These are phyloP conservation scores for Colletotrichum costaricense DNA, from an alignment of 2,329 filamentous ascomycete genomes.

Conservation along the genomic window DNA sequence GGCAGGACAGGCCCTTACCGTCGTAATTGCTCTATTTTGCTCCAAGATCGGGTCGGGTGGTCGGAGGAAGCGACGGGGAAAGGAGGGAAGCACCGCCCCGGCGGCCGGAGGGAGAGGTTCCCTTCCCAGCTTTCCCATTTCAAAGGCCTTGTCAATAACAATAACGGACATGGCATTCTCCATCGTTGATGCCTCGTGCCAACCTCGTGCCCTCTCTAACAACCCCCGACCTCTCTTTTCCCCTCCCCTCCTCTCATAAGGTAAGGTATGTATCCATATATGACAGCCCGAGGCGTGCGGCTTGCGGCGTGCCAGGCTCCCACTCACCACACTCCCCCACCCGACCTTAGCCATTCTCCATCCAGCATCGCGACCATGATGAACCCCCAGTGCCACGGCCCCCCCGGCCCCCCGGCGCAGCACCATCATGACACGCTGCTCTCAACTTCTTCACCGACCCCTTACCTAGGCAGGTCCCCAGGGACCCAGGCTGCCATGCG, in stretches of 20 bases:
- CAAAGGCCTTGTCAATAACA: not conserved
- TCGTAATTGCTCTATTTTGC: not conserved
- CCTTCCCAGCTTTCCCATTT: slow-evolving; percentile 24
- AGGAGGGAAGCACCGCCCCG: slow-evolving; percentile 15
- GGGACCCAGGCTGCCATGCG: not conserved
- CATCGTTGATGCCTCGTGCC: slow-evolving; percentile 16
- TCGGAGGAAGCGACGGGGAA: slow-evolving; percentile 22
- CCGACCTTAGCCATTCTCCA: not conserved
- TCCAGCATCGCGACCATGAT: not conserved
- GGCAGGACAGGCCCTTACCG: not conserved
- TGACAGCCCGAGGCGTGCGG: no score
- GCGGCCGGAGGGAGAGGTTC: slow-evolving; percentile 12
- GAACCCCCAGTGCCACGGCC: not conserved
- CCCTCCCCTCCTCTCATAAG: not conserved
- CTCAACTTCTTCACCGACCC: slow-evolving; percentile 5
- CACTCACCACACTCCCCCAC: not conserved
- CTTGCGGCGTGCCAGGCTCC: no score
- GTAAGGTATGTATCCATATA: no score
- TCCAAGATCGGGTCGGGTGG: slow-evolving; percentile 8
- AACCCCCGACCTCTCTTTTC: not conserved
- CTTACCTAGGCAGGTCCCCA: not conserved
- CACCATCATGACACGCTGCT: not conserved
- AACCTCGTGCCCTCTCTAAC: not conserved
- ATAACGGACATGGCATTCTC: not conserved
- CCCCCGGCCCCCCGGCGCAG: not conserved